Evolutionary conservation across 805 yeast genomes (phyloP).

Genomic region (Lipomyces chichibuensis): DNA sequence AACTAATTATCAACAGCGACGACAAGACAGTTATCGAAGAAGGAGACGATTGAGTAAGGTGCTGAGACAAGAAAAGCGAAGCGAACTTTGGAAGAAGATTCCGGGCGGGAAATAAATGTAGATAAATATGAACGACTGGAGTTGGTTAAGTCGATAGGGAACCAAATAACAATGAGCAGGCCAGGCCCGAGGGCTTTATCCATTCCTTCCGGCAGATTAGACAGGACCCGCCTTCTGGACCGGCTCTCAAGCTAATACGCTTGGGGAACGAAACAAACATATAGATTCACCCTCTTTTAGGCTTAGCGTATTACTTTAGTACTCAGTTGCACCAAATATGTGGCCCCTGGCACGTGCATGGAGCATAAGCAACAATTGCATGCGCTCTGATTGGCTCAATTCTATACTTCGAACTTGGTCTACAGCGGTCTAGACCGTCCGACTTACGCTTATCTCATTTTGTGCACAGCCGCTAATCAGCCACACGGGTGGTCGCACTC

Average conservation of each 20-base stretch:
- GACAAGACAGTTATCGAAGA: neutral
- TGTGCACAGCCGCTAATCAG: neutral
- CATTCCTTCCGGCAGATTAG: neutral
- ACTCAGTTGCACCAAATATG: neutral
- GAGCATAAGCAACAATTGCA: conserved; percentile 8
- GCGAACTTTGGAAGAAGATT: neutral
- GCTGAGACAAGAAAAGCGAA: neutral
- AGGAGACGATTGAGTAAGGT: no score
- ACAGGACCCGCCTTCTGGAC: conserved; percentile 2
- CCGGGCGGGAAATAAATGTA: neutral
- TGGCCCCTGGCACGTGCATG: neutral
- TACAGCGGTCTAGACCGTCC: conserved; percentile 4
- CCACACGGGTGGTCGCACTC: neutral
- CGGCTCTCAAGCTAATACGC: conserved; percentile 12
- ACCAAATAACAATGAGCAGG: neutral
- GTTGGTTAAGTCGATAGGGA: neutral
- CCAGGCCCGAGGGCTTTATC: neutral
- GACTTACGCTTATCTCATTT: neutral
- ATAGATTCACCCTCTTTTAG: neutral
- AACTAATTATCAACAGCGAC: neutral
- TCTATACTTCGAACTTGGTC: no score
- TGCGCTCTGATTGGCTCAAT: conserved; percentile 21
- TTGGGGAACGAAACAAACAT: conserved; percentile 18
- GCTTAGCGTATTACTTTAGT: neutral
- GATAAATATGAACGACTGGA: neutral